These are phyloP conservation scores for Cajanus cajan DNA, from an alignment of 306 rosid genomes.

Conservation along the genomic window DNA sequence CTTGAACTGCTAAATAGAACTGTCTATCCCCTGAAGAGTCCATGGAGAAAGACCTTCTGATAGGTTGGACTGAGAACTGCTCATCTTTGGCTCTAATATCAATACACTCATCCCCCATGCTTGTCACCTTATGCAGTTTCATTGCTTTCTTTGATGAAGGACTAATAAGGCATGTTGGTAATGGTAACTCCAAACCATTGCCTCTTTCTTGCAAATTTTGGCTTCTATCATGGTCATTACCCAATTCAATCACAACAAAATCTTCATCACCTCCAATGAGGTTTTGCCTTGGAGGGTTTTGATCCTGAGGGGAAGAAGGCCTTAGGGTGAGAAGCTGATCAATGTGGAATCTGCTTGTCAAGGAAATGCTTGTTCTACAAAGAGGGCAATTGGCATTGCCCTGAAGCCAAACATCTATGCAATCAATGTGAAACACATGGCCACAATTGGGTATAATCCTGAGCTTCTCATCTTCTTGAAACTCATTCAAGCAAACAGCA, in stretches of 20 bases:
- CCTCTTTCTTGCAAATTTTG: slow-evolving; percentile 36
- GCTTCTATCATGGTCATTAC: slow-evolving; percentile 30
- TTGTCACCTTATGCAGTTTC: slow-evolving; percentile 61
- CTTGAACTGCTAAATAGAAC: slow-evolving; percentile 72
- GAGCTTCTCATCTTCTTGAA: slow-evolving; percentile 70
- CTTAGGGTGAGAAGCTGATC: slow-evolving; percentile 48
- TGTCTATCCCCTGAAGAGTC: slow-evolving; percentile 82
- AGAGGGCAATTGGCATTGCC: slow-evolving; percentile 94
- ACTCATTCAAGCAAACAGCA: slow-evolving; percentile 88
- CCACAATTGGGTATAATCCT: slow-evolving; percentile 81
- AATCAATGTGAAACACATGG: slow-evolving; percentile 87
- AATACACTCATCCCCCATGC: slow-evolving; percentile 94
- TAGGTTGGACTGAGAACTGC: slow-evolving; percentile 68
- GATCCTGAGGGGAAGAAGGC: slow-evolving; percentile 42
- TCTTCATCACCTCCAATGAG: slow-evolving; percentile 47
- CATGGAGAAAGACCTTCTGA: slow-evolving; percentile 91
- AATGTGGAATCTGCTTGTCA: slow-evolving; percentile 38
- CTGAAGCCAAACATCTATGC: slow-evolving; percentile 95
- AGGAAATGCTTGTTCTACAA: slow-evolving; percentile 76
- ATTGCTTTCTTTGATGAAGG: slow-evolving; percentile 51
- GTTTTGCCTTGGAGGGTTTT: slow-evolving; percentile 30
- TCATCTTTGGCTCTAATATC: slow-evolving; percentile 81
- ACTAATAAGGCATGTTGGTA: slow-evolving; percentile 29
- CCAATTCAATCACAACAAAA: slow-evolving; percentile 80
- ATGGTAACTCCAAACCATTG: slow-evolving; percentile 36